These are phyloP conservation scores for Golubevia sp. DNA, from an alignment of 1,284 basidiomycete species.

Conservation along the genomic window DNA sequence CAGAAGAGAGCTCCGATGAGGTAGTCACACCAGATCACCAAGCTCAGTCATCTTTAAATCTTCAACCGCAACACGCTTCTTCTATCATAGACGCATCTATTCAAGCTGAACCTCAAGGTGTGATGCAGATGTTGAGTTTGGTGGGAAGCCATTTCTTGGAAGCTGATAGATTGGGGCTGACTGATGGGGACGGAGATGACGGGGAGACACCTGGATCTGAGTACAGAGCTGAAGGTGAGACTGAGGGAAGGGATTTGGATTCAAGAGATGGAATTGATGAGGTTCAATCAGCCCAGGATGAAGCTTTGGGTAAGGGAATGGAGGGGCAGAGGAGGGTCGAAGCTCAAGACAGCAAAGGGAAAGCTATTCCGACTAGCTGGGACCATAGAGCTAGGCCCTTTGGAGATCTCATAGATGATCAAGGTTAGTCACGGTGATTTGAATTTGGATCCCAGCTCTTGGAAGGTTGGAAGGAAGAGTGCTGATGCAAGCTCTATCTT, in stretches of 20 bases:
- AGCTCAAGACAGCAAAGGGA: too few relatives aligned
- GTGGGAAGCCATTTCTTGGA: constrained; percentile 45
- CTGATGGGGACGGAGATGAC: constrained; percentile 6
- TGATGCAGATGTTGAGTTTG: constrained; percentile 49
- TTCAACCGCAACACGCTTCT: not conserved
- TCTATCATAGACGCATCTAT: not conserved
- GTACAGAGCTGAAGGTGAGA: too few relatives aligned
- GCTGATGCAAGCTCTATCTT: not conserved
- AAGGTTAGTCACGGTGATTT: not conserved
- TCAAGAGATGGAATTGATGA: too few relatives aligned
- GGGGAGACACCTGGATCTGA: not conserved
- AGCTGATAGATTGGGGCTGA: constrained; percentile 27
- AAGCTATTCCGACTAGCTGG: too few relatives aligned
- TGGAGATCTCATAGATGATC: not conserved
- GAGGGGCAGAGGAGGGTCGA: too few relatives aligned
- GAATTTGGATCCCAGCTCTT: too few relatives aligned
- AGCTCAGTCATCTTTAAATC: not conserved
- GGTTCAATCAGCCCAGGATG: too few relatives aligned
- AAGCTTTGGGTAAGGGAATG: too few relatives aligned
- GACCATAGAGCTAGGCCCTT: not conserved
- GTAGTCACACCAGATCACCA: not conserved
- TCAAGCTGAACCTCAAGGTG: constrained; percentile 21
- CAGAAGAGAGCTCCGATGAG: not conserved
- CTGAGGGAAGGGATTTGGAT: too few relatives aligned
- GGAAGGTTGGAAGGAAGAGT: not conserved